Percentiles rank a stretch among this genome's conserved stretches.
Evolutionary conservation across 306 rosid species (phyloP).

Genomic region (Malus sylvestris): DNA sequence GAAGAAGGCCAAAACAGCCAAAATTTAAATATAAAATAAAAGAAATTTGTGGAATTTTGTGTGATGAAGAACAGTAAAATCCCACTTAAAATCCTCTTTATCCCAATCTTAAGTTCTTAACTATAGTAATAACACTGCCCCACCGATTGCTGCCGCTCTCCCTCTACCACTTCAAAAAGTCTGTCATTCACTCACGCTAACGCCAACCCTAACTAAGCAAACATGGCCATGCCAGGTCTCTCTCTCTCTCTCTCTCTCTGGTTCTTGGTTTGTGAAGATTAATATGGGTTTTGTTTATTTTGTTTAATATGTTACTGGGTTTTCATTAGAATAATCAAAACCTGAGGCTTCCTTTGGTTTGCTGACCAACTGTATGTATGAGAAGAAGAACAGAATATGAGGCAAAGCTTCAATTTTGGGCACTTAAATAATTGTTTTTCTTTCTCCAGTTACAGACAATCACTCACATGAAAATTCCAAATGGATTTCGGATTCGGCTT

Average conservation of each 20-base stretch:
- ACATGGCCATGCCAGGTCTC: constrained; percentile 18
- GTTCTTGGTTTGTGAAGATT: not conserved
- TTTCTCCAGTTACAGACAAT: too few species aligned
- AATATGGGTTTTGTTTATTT: constrained; percentile 1
- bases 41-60: not conserved
- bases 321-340: not conserved
- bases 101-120: not conserved
- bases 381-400: not conserved
- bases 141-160: not conserved
- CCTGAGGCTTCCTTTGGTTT: not conserved
- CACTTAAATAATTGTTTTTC: not conserved
- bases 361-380: not conserved
- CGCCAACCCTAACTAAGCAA: not conserved
- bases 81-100: not conserved
- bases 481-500: not conserved
- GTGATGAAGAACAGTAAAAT: not conserved
- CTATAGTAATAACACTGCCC: not conserved
- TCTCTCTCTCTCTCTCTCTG: not conserved
- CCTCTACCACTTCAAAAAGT: not conserved
- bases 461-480: not conserved
- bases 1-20: not conserved
- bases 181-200: not conserved
- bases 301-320: constrained; percentile 1
- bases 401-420: not conserved
- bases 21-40: not conserved